Base-by-base conservation (phyloP, 345 rosid genomes). In the Mangifera indica region DNA sequence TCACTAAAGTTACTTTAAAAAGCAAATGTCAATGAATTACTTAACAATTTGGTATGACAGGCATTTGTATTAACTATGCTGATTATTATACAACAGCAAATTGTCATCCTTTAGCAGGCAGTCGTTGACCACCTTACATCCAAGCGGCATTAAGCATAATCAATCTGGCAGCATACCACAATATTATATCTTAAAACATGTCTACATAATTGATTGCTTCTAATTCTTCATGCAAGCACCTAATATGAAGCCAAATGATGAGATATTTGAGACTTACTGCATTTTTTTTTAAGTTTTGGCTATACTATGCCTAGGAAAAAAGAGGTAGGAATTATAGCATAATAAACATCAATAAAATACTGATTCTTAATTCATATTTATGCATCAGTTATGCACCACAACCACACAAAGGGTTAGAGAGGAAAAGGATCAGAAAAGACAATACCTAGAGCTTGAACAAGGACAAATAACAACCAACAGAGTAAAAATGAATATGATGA, bases 301-400 rank as follows among this genome's bases (percentile, higher is more conserved):
- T 20, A 2, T 53, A 52, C 51, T 54, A 42, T 34, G 61, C 32
- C 25, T 13, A 20, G 6, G 14, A 52, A 34, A 67, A 59, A 34
- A 53, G 37, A 24, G 37, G 12, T 11, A 14, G 48, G 58, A 10
- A 34, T 18, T 14, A 1, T 17, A 59, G 22, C 24, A 17, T 3
- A 69, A 17, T 20, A 4, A 52, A 44, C 24, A 56, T 55, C 15
- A 56, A 40, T 7, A 40, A 10, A 12, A 57, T 17, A 40, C 5
- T 6, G 32, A 58, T 18, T 69, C 63, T 67, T 55, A 56, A 69
- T 69, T 69, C 42, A 57, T 24, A 60, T 34, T 17, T 17, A 57
- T 56, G 18, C 51, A 24, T 42, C 61, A 68, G 21, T 42, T 42
- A 56, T 40, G 40, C 53, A 44, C 17, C 63, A 25, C 25, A 45